Base-by-base conservation (phyloP, 805 yeast species). In the Yueomyces sp. region DNA sequence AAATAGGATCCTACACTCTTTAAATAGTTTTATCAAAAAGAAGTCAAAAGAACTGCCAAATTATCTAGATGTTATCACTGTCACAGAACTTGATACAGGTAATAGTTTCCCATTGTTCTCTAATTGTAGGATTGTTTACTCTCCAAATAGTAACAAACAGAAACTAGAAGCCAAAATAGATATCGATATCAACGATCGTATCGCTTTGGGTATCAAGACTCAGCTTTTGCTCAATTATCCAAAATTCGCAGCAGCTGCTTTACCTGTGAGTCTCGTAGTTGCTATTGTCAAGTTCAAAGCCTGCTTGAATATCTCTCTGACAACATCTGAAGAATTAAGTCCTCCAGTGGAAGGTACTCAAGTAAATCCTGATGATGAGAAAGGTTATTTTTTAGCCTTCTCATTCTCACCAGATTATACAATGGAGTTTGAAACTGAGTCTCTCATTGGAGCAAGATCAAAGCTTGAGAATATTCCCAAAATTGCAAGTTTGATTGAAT, bases 81-180 rank as follows among this genome's bases (percentile, higher is more conserved):
- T 92, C 40, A 83, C 88, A 1, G 96, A 90, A 54, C 47, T 92
- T 28, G 90, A 87, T 53, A 80, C 92, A 45, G 98, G 98, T 33
- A 85, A 86, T 57, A 96, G 88, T 61, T 92, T 81, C 58, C 98
- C 98, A 3, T 85, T 92, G 42, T 85, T 92, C 58, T 84, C 95
- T 45, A 92, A 92, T 56, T 92, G 98, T 62, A 72, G 94, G 41
- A 84, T 92, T 36, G 71, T 70, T 48, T 78, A 77, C 47, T 72
- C 74, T 44, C 72, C 73, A 27, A 76, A 72, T 45, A 67, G 67
- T 1, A 68, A 74, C 26, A 53, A 62, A 11, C 55, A 63, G 27
- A 73, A 63, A 39, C 59, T 74, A 67, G 95, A 87, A 57, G 95
- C 95, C 1, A 85, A 83, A 52, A 87, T 88, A 32, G 95, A 88